These are phyloP conservation scores for Hylodesmum podocarpum DNA, from an alignment of 306 rosid genomes.

Conservation along the genomic window DNA sequence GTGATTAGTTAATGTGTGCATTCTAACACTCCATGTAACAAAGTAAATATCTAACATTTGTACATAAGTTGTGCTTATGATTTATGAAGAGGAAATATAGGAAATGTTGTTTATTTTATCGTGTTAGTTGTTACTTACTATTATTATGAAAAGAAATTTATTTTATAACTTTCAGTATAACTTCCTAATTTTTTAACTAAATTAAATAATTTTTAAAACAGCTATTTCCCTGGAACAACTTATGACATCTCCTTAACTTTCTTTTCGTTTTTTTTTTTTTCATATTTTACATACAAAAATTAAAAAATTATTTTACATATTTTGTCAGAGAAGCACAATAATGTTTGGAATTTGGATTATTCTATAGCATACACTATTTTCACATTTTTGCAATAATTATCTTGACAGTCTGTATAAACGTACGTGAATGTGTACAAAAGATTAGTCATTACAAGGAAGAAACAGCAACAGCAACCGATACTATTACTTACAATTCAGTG, in stretches of 20 bases:
- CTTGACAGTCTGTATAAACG: neutral
- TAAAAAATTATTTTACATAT: neutral
- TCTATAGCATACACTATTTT: neutral
- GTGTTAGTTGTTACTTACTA: neutral
- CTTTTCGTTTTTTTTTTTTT: neutral
- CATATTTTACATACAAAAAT: neutral
- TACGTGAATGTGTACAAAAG: constrained; percentile 20
- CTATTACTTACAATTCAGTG: constrained; percentile 6
- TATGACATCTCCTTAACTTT: neutral
- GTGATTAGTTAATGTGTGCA: no score
- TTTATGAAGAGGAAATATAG: neutral
- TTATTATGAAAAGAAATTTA: no score
- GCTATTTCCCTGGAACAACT: neutral
- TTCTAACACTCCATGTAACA: no score
- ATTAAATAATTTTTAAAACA: neutral
- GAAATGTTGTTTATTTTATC: neutral
- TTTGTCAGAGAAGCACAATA: neutral
- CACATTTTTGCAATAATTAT: neutral
- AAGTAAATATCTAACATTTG: no score
- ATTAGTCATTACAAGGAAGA: neutral
- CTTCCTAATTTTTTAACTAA: no score
- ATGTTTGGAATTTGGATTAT: neutral
- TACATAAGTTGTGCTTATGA: no score
- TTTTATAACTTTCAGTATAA: no score
- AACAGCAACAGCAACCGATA: neutral